phyloP scores from a whole-genome alignment of 345 rosid genomes.

The Pistacia vera region DNA sequence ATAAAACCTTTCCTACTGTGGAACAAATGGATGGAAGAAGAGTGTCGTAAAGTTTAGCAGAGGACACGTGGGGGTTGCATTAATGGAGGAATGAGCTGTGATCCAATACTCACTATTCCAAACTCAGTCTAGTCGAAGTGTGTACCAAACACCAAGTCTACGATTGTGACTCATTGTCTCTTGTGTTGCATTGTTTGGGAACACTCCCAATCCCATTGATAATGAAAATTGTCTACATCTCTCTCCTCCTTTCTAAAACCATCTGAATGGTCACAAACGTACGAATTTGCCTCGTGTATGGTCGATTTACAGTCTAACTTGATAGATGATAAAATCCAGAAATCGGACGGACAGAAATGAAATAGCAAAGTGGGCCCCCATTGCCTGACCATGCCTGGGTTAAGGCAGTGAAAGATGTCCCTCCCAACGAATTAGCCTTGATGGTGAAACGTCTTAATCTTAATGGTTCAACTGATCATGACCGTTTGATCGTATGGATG shows the following conservation, averaged over 20 bases:
- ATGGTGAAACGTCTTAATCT: slow-evolving; percentile 26
- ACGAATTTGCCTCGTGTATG: slow-evolving; percentile 32
- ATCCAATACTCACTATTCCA: neutral
- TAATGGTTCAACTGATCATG: slow-evolving; percentile 9
- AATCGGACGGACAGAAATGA: slow-evolving; percentile 17
- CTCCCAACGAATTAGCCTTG: slow-evolving; percentile 15
- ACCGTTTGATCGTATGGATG: slow-evolving; percentile 10
- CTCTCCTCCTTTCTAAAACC: neutral
- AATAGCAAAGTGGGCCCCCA: neutral
- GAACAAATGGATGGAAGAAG: neutral
- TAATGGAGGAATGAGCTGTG: neutral
- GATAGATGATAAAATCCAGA: slow-evolving; percentile 10
- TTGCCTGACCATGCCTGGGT: neutral
- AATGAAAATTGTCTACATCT: slow-evolving; percentile 9
- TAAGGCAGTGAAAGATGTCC: neutral
- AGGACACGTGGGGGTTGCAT: slow-evolving; percentile 4
- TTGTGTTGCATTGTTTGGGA: slow-evolving; percentile 23
- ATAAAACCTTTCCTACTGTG: neutral
- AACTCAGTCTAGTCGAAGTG: neutral
- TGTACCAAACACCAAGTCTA: slow-evolving; percentile 17
- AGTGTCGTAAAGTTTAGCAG: neutral
- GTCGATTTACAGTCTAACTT: neutral
- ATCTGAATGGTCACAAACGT: slow-evolving; percentile 25
- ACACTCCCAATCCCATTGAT: slow-evolving; percentile 28
- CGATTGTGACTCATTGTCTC: slow-evolving; percentile 40